Evolutionary conservation across 306 rosid species (phyloP), one percentile per base, ranked within the genome.

Genomic region (Begonia peltatifolia): DNA sequence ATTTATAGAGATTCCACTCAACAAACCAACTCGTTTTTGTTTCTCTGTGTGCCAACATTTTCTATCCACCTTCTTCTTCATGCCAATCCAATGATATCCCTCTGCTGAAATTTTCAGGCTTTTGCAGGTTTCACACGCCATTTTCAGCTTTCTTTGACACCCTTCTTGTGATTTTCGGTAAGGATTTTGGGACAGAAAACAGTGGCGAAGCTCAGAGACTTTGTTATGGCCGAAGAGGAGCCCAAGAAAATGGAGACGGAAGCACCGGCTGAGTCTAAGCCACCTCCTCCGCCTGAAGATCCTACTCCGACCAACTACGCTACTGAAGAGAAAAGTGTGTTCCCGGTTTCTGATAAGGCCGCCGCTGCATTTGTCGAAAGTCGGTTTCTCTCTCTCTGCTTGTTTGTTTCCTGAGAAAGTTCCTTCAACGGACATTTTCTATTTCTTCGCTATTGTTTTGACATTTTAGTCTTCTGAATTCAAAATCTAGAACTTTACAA

Each of bases 171-270:
- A 44, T 44, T 10, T 44, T 44, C 12, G n/a, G 12, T 10, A 0
- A 44, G 48, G 48, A 14, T 10, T 10, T 44, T 48, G 5, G 23
- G 16, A 9, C 9, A 1, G 7, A 38, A 22, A 50, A 44, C 53
- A 9, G 71, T 71, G 74, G 71, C 69, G 14, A 71, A 71, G 68
- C 60, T 71, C 1, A 64, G 63, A 42, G 74, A 56, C 9, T 53
- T 61, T 66, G 64, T 44, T 42, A 87, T 83, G 96, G 87, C 44
- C 12, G 90, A 67, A 23, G 76, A 80, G 36, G 74, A 46, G 46
- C 47, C 75, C 35, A 60, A 41, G 55, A 70, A 66, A 17, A 57
- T 38, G 6, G 64, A 78, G 52, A 42, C 53, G 42, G 63, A 72
- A 46, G 9, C 38, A 30, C 38, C 38, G 38, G 38, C 38, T 5